Evolutionary conservation across 768 basidiomycete species (phyloP), one percentile per base, ranked within the genome.

Genomic region (Panaeolus cyanescens): DNA sequence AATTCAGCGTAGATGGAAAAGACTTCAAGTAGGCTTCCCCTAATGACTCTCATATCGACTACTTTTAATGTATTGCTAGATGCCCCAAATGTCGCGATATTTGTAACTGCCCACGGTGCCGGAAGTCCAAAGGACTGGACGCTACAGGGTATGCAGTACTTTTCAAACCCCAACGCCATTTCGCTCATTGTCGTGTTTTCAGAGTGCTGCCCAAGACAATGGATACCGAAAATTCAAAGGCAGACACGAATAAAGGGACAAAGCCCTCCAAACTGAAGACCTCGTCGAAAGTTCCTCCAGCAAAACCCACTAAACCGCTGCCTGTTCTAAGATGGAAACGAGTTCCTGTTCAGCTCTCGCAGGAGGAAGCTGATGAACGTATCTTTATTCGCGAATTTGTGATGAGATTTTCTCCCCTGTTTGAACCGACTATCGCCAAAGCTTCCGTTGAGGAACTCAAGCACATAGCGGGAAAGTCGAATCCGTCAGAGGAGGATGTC

Each of bases 311-410:
- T 32, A 77, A 77, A 62, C 60, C 74, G 1, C 71, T 85, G 30
- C 82, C 86, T 5, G 62, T 74, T 59, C 75, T 87, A 37, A 73
- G 74, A 53, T 93, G 91, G 91, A 82, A 75, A 4, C 67, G 70
- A 5, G 69, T 90, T 5, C 76, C 76, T 1, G 76, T 79, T 12
- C 66, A 64, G 31, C 74, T 89, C 13, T 72, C 77, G 5, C 74
- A 77, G 36, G 67, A 76, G 0, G 82, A 84, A 37, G 85, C 81
- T 1, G 80, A 89, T 63, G 79, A 81, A 28, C 86, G 91, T 9
- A 82, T 93, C 53, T 77, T 85, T 65, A 87, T 93, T 40, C 85
- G 92, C 59, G 92, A 93, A 72, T 94, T 92, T 69, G 69, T 84
- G 10, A 68, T 90, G 53, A 82, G 92, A 32, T 93, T 93, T 64